These are phyloP conservation scores for Omphalea diandra DNA, from an alignment of 441 rosid species.

Conservation along the genomic window DNA sequence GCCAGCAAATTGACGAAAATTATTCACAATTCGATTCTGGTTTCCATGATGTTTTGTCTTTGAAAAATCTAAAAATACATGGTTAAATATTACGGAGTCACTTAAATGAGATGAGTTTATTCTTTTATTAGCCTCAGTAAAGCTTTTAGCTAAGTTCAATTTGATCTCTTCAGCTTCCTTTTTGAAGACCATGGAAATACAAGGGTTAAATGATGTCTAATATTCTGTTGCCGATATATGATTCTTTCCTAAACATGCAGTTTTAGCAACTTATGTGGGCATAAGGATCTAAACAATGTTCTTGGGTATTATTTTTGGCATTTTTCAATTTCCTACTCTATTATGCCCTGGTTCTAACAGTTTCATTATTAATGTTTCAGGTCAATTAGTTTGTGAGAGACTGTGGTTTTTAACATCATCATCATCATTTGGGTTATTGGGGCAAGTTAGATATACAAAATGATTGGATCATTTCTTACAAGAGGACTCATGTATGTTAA, in stretches of 20 bases:
- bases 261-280: neutral
- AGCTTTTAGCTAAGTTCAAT: neutral
- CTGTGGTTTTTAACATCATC: constrained; percentile 16
- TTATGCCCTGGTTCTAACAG: neutral
- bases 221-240: neutral
- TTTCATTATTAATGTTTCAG: constrained; percentile 4
- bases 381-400: neutral
- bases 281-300: neutral
- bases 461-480: constrained; percentile 96
- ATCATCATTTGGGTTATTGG: neutral
- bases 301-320: neutral
- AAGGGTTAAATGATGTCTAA: neutral
- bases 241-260: neutral
- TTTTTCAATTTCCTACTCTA: neutral
- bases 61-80: neutral
- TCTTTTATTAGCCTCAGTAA: neutral
- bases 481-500: constrained; percentile 90
- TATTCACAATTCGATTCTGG: neutral
- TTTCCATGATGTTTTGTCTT: neutral
- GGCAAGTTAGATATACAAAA: constrained; percentile 45
- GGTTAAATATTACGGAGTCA: too few relatives aligned
- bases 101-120: too few relatives aligned
- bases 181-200: neutral
- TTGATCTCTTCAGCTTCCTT: neutral
- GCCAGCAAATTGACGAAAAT: neutral